Evolutionary conservation across 2,329 filamentous ascomycete species (phyloP).

Genomic region (Diaporthe caulivora): DNA sequence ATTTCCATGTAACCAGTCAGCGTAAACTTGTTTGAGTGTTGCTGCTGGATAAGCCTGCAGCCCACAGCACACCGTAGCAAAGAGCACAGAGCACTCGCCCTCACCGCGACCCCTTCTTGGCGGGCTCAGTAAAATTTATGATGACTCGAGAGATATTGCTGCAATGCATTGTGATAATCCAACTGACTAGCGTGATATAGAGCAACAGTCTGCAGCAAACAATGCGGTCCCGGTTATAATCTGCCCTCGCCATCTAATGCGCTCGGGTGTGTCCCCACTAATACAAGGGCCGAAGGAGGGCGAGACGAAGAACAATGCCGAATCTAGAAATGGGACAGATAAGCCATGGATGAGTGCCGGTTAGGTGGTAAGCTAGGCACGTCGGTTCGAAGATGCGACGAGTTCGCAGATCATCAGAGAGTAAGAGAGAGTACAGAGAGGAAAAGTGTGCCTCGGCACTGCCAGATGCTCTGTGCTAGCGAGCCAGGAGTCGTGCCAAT

Average conservation of each 20-base stretch:
- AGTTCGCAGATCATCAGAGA: slow-evolving; percentile 13
- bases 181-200: slow-evolving; percentile 20
- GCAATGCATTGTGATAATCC: slow-evolving; percentile 28
- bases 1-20: background rate
- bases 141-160: slow-evolving; percentile 16
- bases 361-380: background rate
- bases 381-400: slow-evolving; percentile 8
- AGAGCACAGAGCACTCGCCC: background rate
- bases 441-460: slow-evolving; percentile 1
- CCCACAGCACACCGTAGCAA: background rate
- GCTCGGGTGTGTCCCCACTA: background rate
- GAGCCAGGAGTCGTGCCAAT: slow-evolving; percentile 18
- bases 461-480: slow-evolving; percentile 14
- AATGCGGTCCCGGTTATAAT: background rate
- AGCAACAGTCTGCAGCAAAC: slow-evolving; percentile 20
- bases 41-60: background rate
- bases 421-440: background rate
- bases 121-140: slow-evolving; percentile 1
- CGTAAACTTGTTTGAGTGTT: slow-evolving; percentile 1
- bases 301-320: background rate
- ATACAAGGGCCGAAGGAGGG: background rate
- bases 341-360: background rate
- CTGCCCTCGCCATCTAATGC: background rate
- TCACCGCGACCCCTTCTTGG: slow-evolving; percentile 20
- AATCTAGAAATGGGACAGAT: background rate